Base-by-base conservation (phyloP, 441 rosid species). In the Aquilaria agallochum region DNA sequence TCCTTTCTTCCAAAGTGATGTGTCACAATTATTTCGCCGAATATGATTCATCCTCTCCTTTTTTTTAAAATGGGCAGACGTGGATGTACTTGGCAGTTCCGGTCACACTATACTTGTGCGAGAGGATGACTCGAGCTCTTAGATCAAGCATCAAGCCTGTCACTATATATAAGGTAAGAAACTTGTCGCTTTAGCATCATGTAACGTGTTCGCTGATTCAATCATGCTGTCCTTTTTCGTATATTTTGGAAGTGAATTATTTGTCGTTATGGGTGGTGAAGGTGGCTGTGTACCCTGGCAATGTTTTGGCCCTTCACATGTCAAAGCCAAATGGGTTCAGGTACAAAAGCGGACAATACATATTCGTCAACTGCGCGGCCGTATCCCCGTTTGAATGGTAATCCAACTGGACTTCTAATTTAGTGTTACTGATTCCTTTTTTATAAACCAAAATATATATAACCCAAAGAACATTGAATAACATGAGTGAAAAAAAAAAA, bases 61-160 rank as follows among this genome's bases (percentile, higher is more conserved):
- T 46, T 64, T 64, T 33, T 20, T 45, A 51, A 55, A 68, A 55
- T 11, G 55, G 45, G 56, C 69, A 87, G 90, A 84, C 87, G 2
- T 87, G 94, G 94, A 87, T 87, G 90, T 84, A 87, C 50, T 56
- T 87, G 80, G 80, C 72, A 11, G 77, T 84, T 76, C 94, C 93
- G 3, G 57, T 87, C 54, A 60, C 62, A 50, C 83, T 84, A 14
- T 87, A 87, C 57, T 69, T 64, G 14, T 55, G 65, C 59, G 94
- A 84, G 63, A 83, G 90, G 70, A 53, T 81, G 67, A 74, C 74
- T 7, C 80, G 94, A 54, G 78, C 82, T 2, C 70, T 87, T 40
- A 79, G 94, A 50, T 84, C 88, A 40, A 76, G 94, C 66, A 80
- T 84, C 65, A 65, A 77, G 69, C 76, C 94, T 11, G 90, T 87